Evolutionary conservation across 257 asterid genomes (phyloP).

Genomic region (Thymus mandschuricus): DNA sequence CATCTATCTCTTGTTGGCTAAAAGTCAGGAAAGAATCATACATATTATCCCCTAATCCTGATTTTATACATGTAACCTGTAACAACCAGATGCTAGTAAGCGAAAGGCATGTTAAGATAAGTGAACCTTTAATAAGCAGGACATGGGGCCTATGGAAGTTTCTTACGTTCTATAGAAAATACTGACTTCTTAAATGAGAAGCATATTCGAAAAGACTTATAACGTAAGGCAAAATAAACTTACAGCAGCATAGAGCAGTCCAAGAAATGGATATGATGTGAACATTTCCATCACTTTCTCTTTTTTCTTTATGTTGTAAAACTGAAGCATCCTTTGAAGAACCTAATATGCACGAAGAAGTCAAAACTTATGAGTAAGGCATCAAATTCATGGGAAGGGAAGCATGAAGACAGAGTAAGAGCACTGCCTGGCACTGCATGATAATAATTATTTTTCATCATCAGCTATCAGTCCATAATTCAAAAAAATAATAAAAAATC

Average conservation of each 20-base stretch:
- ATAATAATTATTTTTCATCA: not conserved
- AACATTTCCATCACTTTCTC: conserved; percentile 55
- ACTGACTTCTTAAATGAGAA: conserved; percentile 10
- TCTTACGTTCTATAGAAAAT: not conserved
- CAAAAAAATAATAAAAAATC: not conserved
- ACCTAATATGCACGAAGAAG: conserved; percentile 53
- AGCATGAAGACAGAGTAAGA: conserved; percentile 9
- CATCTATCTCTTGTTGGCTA: conserved; percentile 39
- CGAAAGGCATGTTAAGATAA: conserved; percentile 19
- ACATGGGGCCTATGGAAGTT: not conserved
- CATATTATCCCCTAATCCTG: conserved; percentile 76
- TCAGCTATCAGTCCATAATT: not conserved
- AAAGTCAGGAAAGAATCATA: conserved; percentile 59
- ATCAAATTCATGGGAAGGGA: conserved; percentile 9
- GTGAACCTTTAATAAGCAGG: conserved; percentile 21
- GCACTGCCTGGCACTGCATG: conserved; percentile 12
- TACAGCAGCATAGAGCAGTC: conserved; percentile 90
- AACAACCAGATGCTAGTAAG: conserved; percentile 36
- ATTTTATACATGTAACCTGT: conserved; percentile 77
- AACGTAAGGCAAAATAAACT: conserved; percentile 37
- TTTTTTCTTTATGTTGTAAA: conserved; percentile 49
- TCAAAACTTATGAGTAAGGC: conserved; percentile 4
- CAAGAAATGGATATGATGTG: conserved; percentile 65
- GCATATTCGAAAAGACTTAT: conserved; percentile 17
- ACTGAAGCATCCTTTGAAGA: conserved; percentile 72